Evolutionary conservation across 345 rosid genomes (phyloP).

Genomic region (Gossypium longicalyx): DNA sequence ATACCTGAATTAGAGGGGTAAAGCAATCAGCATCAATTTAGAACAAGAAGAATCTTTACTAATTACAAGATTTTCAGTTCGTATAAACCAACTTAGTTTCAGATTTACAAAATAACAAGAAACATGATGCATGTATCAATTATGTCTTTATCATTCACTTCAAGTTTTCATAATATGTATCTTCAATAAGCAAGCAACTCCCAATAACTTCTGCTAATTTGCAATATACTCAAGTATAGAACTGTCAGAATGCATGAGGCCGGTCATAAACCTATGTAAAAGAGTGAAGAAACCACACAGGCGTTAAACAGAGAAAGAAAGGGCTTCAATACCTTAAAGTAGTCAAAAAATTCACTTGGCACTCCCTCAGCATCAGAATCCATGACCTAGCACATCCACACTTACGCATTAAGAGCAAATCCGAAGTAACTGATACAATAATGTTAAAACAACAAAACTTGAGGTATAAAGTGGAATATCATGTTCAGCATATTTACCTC

Average conservation of each 20-base stretch:
- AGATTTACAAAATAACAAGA: not conserved
- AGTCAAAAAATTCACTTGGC: slow-evolving; percentile 99
- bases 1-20: slow-evolving; percentile 49
- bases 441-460: slow-evolving; percentile 6
- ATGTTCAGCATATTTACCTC: slow-evolving; percentile 47
- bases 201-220: not conserved
- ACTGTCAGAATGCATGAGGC: not conserved
- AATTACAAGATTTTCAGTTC: not conserved
- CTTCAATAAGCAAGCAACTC: not conserved
- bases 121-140: not conserved
- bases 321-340: slow-evolving; percentile 71
- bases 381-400: slow-evolving; percentile 63
- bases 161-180: not conserved
- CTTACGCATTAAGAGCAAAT: slow-evolving; percentile 12
- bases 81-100: not conserved
- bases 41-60: slow-evolving; percentile 1
- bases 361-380: slow-evolving; percentile 99
- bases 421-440: slow-evolving; percentile 1
- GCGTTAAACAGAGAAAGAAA: slow-evolving; percentile 4
- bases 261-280: not conserved
- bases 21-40: slow-evolving; percentile 8
- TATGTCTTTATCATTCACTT: not conserved
- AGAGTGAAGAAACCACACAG: slow-evolving; percentile 2
- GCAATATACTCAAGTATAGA: not conserved
- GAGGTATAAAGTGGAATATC: not conserved